Evolutionary conservation across 2,329 filamentous ascomycete species (phyloP), one percentile per base, ranked within the genome.

Genomic region (Clathrospora elynae): DNA sequence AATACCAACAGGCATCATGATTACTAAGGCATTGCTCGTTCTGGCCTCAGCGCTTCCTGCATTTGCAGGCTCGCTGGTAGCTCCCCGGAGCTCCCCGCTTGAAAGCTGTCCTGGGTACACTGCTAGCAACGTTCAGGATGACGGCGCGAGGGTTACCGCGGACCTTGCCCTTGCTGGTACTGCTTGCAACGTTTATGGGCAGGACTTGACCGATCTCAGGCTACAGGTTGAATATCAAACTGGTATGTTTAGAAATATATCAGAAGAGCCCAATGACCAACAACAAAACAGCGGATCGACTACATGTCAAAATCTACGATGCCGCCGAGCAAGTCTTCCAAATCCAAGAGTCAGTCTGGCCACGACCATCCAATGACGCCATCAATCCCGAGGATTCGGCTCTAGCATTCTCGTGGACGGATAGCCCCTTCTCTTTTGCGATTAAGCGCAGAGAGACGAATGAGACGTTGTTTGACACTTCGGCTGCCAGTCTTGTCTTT

Each of bases 261-360:
- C 43, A 72, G 90, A n/a, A n/a, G n/a, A 33, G 78, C 82, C 56
- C 86, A 89, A 37, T 16, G 83, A 83, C 1, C 5, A 74, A 83
- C 53, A 68, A 25, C 50, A 53, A 29, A 59, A 4, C 16, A 85
- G 83, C 81, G 31, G 75, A 75, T 26, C 83, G 86, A 16, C 77
- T 90, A 2, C 86, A 88, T 62, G 83, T 90, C 57, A 80, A 86
- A 58, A 88, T 90, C 43, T 81, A 84, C 50, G 87, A 91, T 64
- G 75, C 78, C 2, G 79, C 75, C 12, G 79, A 87, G 53, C 76
- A 82, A 19, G 85, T 87, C 35, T 91, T 88, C 57, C 86, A 90
- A 64, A 80, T 91, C 2, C 87, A 87, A 5, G 81, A 85, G 18
- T 79, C 78, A 2, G 81, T 89, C 20, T 76, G 90, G 35, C 77